phyloP scores from a whole-genome alignment of 2,329 filamentous ascomycete species.

The Lasiodiplodia gonubiensis region DNA sequence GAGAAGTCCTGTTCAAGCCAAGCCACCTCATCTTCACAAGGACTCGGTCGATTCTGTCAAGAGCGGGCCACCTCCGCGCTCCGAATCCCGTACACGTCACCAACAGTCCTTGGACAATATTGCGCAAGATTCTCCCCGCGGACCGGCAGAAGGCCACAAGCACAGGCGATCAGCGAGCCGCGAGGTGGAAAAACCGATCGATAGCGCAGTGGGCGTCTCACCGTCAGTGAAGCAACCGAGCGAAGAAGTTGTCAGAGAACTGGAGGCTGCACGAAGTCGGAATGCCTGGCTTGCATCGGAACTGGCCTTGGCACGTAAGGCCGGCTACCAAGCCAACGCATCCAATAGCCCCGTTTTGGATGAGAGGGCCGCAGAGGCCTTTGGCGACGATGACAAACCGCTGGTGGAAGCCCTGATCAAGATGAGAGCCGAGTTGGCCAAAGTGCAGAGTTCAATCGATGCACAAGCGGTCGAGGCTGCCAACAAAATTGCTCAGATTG shows the following conservation, averaged over 20 bases:
- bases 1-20: constrained; percentile 26
- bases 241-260: constrained; percentile 80
- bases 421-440: constrained; percentile 87
- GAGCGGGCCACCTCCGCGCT: not conserved
- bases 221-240: constrained; percentile 68
- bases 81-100: constrained; percentile 13
- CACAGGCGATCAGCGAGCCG: constrained; percentile 40
- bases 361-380: constrained; percentile 74
- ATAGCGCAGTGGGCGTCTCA: constrained; percentile 65
- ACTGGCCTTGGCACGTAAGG: constrained; percentile 86
- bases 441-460: constrained; percentile 88
- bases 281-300: constrained; percentile 99
- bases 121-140: constrained; percentile 15
- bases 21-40: constrained; percentile 37
- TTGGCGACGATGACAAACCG: constrained; percentile 90
- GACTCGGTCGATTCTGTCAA: constrained; percentile 42
- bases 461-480: constrained; percentile 85
- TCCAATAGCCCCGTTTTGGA: constrained; percentile 77
- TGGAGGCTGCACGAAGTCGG: constrained; percentile 81
- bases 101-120: constrained; percentile 21
- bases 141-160: constrained; percentile 31
- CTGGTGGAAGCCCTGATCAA: constrained; percentile 89
- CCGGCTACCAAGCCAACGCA: constrained; percentile 79
- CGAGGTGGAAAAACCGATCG: constrained; percentile 52
- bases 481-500: constrained; percentile 88